Base-by-base conservation (phyloP, 2,329 filamentous ascomycete genomes). In the Amauroascus verrucosus region DNA sequence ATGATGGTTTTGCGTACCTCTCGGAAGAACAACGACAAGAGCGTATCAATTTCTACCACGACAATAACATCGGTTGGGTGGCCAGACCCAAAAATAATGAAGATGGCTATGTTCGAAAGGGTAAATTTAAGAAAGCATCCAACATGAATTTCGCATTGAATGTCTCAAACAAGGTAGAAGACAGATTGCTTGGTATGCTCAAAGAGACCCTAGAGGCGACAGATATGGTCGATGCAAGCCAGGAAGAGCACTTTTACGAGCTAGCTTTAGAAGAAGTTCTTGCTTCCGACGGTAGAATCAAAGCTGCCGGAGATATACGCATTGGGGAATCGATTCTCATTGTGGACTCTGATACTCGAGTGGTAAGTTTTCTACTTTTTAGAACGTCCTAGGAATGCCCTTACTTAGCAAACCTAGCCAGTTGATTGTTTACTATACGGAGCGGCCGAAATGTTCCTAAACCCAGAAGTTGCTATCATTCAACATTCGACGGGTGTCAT, bases 291-390 rank as follows among this genome's bases (percentile, higher is more conserved):
- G 13, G 67, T 81, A 24, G 69, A 73, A 53, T 77, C 80, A 60
- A 74, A 77, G 87, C 87, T 16, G 86, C 88, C 64, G 88, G 88
- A 57, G 89, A 93, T 67, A 84, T 95, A 60, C 86, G 88, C 49
- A 75, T 94, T 20, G 88, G 88, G 53, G 88, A 94, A 69, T 90
- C 81, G 60, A 84, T 86, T 53, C 70, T 86, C 14, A 73, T 86
- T 49, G 78, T 86, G 54, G 83, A 86, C 64, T 84, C 79, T 1
- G 83, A 86, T 60, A 86, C 83, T 4, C 77, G 83, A 63, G 80
- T 86, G 45, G 55, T 55, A 57, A 7, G 55, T 30, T 3, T 49
- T 16, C n/a, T 14, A 9, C 14, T 37, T 1, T 33, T 28, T 14
- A 41, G 6, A 28, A 7, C 3, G 20, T 16, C 5, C 30, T 8